A percentile compares a stretch with the other conserved stretches of the same genome.
Conservation (phyloP, 2,329 filamentous ascomycete species). For the Aspergillus quadricinctus region DNA sequence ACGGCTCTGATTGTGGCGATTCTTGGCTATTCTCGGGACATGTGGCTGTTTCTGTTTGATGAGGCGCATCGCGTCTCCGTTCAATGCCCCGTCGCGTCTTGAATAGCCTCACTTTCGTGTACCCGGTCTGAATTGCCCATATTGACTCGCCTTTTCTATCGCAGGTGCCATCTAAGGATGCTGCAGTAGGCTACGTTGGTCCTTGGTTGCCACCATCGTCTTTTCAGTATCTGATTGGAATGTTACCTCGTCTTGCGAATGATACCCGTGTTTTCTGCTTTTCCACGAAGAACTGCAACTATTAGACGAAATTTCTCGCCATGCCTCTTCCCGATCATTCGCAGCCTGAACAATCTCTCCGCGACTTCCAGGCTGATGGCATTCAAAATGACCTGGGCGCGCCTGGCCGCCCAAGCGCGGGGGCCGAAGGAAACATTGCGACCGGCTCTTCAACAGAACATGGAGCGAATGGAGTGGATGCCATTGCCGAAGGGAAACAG, state of each 20-base stretch:
- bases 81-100: slow-evolving; percentile 14
- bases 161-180: slow-evolving; percentile 26
- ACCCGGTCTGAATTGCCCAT: not conserved
- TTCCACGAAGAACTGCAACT: slow-evolving; percentile 3
- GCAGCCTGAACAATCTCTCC: slow-evolving; percentile 20
- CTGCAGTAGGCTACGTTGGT: slow-evolving; percentile 20
- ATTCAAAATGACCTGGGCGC: slow-evolving; percentile 23
- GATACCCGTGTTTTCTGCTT: slow-evolving; percentile 11
- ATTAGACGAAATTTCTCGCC: slow-evolving; percentile 7
- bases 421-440: slow-evolving; percentile 17
- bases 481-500: slow-evolving; percentile 56
- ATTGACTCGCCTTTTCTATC: slow-evolving; percentile 12
- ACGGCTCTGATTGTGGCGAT: not conserved
- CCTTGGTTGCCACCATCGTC: slow-evolving; percentile 17
- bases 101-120: slow-evolving; percentile 3
- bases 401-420: slow-evolving; percentile 15
- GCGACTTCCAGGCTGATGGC: slow-evolving; percentile 20
- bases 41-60: slow-evolving; percentile 5
- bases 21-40: slow-evolving; percentile 9
- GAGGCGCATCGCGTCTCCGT: slow-evolving; percentile 8
- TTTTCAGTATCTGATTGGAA: slow-evolving; percentile 20
- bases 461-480: slow-evolving; percentile 34
- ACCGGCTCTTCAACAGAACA: slow-evolving; percentile 20
- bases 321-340: slow-evolving; percentile 36
- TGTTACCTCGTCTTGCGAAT: slow-evolving; percentile 18